Evolutionary conservation across 768 basidiomycete genomes (phyloP).

Genomic region (Serendipita indica): DNA sequence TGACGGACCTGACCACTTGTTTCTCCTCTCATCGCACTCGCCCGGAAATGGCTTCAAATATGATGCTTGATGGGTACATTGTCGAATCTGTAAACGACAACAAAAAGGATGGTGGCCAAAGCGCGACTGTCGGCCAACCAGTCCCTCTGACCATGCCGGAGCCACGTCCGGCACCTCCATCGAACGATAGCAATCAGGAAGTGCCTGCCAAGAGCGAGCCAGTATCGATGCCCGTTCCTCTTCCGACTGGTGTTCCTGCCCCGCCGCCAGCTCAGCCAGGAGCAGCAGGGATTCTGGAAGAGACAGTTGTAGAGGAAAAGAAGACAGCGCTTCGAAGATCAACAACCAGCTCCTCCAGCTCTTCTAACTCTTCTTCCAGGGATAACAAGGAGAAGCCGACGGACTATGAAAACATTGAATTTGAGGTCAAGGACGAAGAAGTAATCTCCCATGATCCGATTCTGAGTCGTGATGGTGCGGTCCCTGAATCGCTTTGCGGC

Average conservation of each 20-base stretch:
- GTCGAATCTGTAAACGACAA: not conserved
- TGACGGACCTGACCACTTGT: not conserved
- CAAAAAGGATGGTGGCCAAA: not conserved
- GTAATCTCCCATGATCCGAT: not conserved
- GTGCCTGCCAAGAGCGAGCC: not conserved
- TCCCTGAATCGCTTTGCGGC: not conserved
- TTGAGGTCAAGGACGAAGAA: not conserved
- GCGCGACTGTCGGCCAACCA: not conserved
- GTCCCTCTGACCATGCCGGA: constrained; percentile 1
- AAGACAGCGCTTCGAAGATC: not conserved
- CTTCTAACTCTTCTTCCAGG: not conserved
- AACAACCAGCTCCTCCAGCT: not conserved
- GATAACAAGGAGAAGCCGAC: not conserved
- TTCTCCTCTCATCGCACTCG: not conserved
- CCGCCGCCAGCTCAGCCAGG: not conserved
- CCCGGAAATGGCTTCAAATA: not conserved
- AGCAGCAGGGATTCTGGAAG: not conserved
- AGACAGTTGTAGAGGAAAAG: not conserved
- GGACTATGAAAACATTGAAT: not conserved
- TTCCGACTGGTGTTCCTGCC: not conserved
- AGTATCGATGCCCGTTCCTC: not conserved
- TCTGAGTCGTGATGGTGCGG: constrained; percentile 1
- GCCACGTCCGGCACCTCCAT: not conserved
- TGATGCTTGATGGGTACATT: not conserved
- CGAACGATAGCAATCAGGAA: not conserved